These are phyloP conservation scores for Arthrobotrys sinensis DNA, from an alignment of 2,329 filamentous ascomycete genomes.

Conservation along the genomic window DNA sequence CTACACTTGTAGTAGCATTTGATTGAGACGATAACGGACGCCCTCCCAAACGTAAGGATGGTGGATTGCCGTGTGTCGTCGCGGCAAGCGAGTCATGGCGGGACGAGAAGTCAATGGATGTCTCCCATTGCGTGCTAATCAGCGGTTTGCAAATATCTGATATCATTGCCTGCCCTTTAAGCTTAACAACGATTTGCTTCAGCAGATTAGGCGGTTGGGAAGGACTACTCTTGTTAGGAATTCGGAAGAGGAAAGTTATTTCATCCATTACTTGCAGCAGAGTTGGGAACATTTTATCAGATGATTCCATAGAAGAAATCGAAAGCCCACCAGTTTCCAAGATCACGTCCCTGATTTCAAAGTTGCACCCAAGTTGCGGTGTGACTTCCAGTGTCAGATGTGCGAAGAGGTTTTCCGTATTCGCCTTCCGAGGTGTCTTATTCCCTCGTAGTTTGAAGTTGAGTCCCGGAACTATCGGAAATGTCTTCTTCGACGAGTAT, in stretches of 20 bases:
- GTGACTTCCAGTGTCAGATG: constrained; percentile 83
- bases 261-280: constrained; percentile 72
- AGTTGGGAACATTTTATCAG: constrained; percentile 44
- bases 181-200: constrained; percentile 68
- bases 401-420: constrained; percentile 76
- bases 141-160: constrained; percentile 75
- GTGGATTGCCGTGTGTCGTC: constrained; percentile 71
- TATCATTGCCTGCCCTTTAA: constrained; percentile 72
- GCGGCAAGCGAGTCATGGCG: constrained; percentile 70
- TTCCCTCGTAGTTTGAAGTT: constrained; percentile 82
- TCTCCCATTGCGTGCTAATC: constrained; percentile 78
- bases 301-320: constrained; percentile 62
- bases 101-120: constrained; percentile 77
- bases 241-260: constrained; percentile 79
- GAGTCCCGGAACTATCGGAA: constrained; percentile 78
- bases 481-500: constrained; percentile 75
- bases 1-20: constrained; percentile 70
- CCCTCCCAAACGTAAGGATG: constrained; percentile 73
- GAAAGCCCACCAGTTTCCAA: constrained; percentile 67
- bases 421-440: constrained; percentile 72
- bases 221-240: constrained; percentile 72
- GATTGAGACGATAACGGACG: constrained; percentile 67
- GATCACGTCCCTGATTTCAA: constrained; percentile 52
- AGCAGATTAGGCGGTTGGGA: constrained; percentile 68
- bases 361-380: constrained; percentile 77